phyloP scores from a whole-genome alignment of 495 filamentous ascomycete genomes.

The Jackrogersella multiformis region DNA sequence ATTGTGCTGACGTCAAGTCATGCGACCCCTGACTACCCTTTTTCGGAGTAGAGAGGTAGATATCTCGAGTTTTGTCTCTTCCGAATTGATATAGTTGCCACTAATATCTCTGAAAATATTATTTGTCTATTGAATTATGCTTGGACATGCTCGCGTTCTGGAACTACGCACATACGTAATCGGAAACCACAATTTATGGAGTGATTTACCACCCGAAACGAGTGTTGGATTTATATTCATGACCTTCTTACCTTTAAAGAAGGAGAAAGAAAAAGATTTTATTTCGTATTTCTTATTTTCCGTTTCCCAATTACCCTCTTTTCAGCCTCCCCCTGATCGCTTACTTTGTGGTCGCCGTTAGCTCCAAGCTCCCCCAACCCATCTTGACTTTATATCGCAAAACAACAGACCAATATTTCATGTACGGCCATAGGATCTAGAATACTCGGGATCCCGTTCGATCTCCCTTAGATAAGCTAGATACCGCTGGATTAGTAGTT shows the following conservation, averaged over 20 bases:
- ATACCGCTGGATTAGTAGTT: constrained; percentile 56
- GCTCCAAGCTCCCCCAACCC: not conserved
- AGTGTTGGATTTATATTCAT: no score
- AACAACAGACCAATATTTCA: constrained; percentile 14
- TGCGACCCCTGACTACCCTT: not conserved
- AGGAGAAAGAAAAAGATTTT: no score
- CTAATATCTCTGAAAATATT: no score
- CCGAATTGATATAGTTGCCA: not conserved
- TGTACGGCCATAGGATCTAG: constrained; percentile 58
- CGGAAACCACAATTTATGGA: not conserved
- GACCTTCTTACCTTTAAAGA: no score
- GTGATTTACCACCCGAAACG: no score
- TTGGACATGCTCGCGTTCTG: no score
- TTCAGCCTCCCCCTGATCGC: no score
- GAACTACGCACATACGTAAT: not conserved
- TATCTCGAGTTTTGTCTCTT: not conserved
- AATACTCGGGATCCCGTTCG: constrained; percentile 61
- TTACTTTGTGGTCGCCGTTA: not conserved
- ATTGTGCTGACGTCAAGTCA: not conserved
- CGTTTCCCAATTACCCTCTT: no score
- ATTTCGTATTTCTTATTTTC: no score
- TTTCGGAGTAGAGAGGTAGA: not conserved
- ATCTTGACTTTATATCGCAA: not conserved
- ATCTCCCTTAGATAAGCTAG: constrained; percentile 57
- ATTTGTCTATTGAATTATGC: no score